Evolutionary conservation across 306 rosid species (phyloP), one percentile per base, ranked within the genome.

Genomic region (Citrullus amarus): DNA sequence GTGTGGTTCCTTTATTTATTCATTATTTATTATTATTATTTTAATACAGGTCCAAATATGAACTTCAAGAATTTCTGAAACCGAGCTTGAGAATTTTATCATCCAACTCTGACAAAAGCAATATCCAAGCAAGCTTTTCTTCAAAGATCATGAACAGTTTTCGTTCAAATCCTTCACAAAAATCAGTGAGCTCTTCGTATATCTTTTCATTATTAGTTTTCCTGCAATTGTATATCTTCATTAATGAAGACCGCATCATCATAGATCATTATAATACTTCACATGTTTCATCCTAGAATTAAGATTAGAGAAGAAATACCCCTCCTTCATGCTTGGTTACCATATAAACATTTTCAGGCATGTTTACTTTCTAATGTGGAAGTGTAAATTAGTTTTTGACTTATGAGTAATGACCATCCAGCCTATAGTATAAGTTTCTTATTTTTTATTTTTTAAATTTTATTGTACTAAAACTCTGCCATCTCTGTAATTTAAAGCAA

Each of bases 41-140:
- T 44, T 32, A 83, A 17, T 65, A 79, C 83, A 96, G 99, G 86
- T 86, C 96, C 66, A 96, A 96, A 79, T 96, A 96, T 85, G 99
- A 96, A 86, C 70, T 76, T 72, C 99, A 96, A 85, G 93, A 85
- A 61, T 96, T 96, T 85, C 84, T 96, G 88, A 96, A 96, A 84
- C 96, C 99, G n/a, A 88, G 93, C 85, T 82, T 96, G 92, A 93
- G 99, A 81, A 96, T 96, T 81, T 79, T 84, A 65, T 91, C 92
- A 43, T 41, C 71, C 77, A 54, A 84, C 78, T 82, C 93, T 28
- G 84, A 83, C 79, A 86, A 85, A 83, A 79, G 85, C 84, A 79
- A 87, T 80, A 78, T 81, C 56, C 81, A 81, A 75, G 80, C 95
- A 76, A 92, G 79, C 84, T 85, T 90, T 80, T 78, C 95, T 82